Conservation (phyloP, 345 rosid species). For the Citrus inodora region DNA sequence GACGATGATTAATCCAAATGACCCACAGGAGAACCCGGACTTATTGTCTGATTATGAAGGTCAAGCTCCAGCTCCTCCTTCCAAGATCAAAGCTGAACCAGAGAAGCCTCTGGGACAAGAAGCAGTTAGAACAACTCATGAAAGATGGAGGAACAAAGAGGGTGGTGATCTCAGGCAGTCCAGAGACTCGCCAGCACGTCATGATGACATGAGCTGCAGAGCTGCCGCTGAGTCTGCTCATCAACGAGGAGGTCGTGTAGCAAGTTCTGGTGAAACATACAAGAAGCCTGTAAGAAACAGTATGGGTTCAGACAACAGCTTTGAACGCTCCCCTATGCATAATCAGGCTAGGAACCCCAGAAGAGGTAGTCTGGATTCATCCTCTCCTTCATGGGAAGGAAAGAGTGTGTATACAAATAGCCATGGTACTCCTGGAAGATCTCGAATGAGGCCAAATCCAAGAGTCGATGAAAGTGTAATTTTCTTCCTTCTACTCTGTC, state of each 20-base stretch:
- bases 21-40: conserved; percentile 63
- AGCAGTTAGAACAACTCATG: conserved; percentile 39
- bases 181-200: conserved; percentile 43
- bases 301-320: conserved; percentile 54
- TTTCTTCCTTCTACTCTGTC: conserved; percentile 10
- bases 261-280: conserved; percentile 34
- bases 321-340: conserved; percentile 66
- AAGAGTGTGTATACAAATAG: conserved; percentile 47
- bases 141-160: conserved; percentile 36
- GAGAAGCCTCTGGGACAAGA: conserved; percentile 35
- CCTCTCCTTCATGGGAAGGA: conserved; percentile 57
- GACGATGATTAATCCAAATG: conserved; percentile 62
- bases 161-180: conserved; percentile 39
- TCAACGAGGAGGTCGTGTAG: conserved; percentile 53
- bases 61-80: conserved; percentile 43
- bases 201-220: conserved; percentile 34
- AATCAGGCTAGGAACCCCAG: conserved; percentile 38
- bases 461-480: conserved; percentile 74
- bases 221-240: conserved; percentile 28
- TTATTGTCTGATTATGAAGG: conserved; percentile 23
- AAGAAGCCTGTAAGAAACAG: conserved; percentile 45
- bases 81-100: conserved; percentile 37
- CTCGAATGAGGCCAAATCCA: conserved; percentile 37
- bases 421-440: conserved; percentile 65
- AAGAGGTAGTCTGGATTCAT: conserved; percentile 34